Evolutionary conservation across 2,329 filamentous ascomycete species (phyloP).

Genomic region (Aureobasidium pullulans): DNA sequence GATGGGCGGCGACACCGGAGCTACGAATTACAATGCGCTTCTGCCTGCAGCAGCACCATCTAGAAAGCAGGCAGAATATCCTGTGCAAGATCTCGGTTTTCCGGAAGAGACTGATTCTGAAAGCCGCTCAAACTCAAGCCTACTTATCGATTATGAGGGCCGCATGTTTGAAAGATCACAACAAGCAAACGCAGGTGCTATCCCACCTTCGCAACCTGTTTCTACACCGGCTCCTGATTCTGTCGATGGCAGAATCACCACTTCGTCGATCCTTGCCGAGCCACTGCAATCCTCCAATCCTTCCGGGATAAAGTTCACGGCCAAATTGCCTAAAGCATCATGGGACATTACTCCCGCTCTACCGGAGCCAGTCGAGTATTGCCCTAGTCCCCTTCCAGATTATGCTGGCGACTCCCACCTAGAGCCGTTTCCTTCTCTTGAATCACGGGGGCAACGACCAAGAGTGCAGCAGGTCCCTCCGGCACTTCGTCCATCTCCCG

Average conservation of each 20-base stretch:
- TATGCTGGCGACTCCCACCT: background rate
- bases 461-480: background rate
- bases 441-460: background rate
- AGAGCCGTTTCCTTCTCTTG: conserved; percentile 1
- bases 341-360: background rate
- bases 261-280: background rate
- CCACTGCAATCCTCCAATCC: background rate
- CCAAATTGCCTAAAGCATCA: background rate
- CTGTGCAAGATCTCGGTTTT: conserved; percentile 4
- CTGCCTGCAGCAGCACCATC: background rate
- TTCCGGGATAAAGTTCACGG: background rate
- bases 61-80: background rate
- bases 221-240: background rate
- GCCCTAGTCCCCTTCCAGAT: background rate
- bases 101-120: background rate
- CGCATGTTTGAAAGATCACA: background rate
- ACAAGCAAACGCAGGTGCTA: background rate
- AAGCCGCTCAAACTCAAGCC: background rate
- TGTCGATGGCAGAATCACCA: background rate
- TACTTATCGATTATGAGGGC: background rate
- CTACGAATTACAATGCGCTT: background rate
- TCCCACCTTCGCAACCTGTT: background rate
- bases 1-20: background rate
- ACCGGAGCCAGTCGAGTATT: background rate
- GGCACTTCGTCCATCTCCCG: background rate